Conservation (phyloP, 768 basidiomycete genomes). For the Psilocybe sp. region DNA sequence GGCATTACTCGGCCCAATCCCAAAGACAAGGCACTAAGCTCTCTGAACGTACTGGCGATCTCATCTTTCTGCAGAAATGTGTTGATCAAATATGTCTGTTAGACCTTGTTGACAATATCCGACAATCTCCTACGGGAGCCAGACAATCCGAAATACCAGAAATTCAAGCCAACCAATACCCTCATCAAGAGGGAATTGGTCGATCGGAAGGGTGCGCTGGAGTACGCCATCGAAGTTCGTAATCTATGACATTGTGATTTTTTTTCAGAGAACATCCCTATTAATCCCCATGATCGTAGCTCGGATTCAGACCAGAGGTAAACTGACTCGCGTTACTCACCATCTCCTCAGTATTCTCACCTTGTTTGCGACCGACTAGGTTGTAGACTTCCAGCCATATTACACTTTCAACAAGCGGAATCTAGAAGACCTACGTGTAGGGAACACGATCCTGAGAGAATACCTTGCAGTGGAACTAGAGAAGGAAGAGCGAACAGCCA, state of each 20-base stretch:
- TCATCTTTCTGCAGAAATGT: slow-evolving; percentile 10
- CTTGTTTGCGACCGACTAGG: slow-evolving; percentile 35
- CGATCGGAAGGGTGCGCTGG: slow-evolving; percentile 71
- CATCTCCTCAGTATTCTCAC: background rate
- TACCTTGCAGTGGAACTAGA: slow-evolving; percentile 49
- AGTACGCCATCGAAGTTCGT: slow-evolving; percentile 78
- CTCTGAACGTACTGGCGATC: slow-evolving; percentile 55
- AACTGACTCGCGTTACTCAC: background rate
- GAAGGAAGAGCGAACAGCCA: slow-evolving; percentile 46
- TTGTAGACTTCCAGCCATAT: slow-evolving; percentile 68
- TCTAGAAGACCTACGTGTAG: slow-evolving; percentile 57
- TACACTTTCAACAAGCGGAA: slow-evolving; percentile 59
- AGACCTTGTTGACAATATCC: slow-evolving; percentile 68
- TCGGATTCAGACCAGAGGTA: slow-evolving; percentile 75
- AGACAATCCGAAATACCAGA: slow-evolving; percentile 65
- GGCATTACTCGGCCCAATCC: slow-evolving; percentile 74
- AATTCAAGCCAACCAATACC: slow-evolving; percentile 75
- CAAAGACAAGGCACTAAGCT: slow-evolving; percentile 52
- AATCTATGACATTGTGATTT: background rate
- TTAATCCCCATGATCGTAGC: slow-evolving; percentile 33
- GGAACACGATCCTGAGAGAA: slow-evolving; percentile 65
- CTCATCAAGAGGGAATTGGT: slow-evolving; percentile 65
- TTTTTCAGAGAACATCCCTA: slow-evolving; percentile 9
- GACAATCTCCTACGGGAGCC: slow-evolving; percentile 76
- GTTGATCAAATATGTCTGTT: slow-evolving; percentile 13